phyloP scores from a whole-genome alignment of 345 rosid species.

The Carallia brachiata region DNA sequence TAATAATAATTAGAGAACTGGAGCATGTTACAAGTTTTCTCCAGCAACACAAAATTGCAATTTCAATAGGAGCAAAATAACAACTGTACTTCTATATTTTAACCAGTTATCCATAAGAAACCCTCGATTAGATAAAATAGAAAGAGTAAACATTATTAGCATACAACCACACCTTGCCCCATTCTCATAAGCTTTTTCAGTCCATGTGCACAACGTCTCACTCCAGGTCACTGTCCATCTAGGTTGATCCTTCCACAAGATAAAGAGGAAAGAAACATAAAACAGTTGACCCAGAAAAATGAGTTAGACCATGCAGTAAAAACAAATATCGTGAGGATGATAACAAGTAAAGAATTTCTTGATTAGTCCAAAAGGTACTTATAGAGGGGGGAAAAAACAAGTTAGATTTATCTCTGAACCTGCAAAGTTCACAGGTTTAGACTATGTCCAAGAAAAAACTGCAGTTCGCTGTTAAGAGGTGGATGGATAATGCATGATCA shows the following conservation, averaged over 20 bases:
- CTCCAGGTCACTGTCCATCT: slow-evolving; percentile 82
- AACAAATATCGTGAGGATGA: not conserved
- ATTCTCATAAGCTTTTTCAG: slow-evolving; percentile 45
- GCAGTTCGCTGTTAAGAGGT: not conserved
- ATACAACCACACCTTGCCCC: slow-evolving; percentile 51
- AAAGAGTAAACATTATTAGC: not conserved
- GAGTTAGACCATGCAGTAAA: not conserved
- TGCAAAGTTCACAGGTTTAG: not conserved
- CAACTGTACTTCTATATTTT: too few species aligned
- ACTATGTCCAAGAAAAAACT: not conserved
- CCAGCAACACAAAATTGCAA: too few species aligned
- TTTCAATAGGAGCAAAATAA: too few species aligned
- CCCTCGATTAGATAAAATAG: not conserved
- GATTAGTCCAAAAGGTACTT: not conserved
- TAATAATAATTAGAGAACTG: too few species aligned
- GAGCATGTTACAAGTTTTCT: too few species aligned
- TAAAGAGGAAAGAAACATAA: slow-evolving; percentile 15
- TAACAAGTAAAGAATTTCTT: not conserved
- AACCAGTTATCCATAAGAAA: not conserved
- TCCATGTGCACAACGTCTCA: slow-evolving; percentile 78
- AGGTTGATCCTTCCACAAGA: slow-evolving; percentile 58
- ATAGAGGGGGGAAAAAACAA: not conserved
- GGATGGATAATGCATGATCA: not conserved
- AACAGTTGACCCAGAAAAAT: slow-evolving; percentile 6
- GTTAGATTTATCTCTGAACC: not conserved